Percentiles rank a stretch among this genome's conserved stretches.
Conservation (phyloP, 345 rosid species). For the Syzygium aromaticum region DNA sequence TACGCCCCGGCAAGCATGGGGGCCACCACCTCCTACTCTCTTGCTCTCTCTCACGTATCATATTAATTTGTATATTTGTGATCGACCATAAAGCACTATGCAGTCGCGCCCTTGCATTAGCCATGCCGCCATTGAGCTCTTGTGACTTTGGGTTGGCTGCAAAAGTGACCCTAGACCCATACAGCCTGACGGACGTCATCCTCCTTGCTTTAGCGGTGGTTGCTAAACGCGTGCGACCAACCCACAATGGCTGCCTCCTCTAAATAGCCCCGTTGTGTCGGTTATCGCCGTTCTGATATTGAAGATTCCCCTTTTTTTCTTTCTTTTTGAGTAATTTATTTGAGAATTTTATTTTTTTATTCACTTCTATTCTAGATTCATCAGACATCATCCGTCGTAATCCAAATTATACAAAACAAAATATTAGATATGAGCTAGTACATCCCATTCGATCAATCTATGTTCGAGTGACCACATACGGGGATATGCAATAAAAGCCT, state of each 20-base stretch:
- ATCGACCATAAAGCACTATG: accelerated
- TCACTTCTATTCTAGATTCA: neutral
- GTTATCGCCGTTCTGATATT: neutral
- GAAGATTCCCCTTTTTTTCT: no score
- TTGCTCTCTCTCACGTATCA: neutral
- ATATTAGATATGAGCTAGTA: neutral
- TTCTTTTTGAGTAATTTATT: neutral
- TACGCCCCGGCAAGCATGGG: no score
- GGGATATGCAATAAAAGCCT: neutral
- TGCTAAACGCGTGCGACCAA: no score
- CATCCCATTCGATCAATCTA: neutral
- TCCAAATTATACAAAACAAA: neutral
- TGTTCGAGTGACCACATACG: neutral
- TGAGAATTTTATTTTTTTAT: neutral
- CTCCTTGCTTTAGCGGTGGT: neutral
- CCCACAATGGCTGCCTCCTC: accelerated
- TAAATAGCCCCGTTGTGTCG: neutral
- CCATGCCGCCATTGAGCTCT: accelerated
- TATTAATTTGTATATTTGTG: neutral
- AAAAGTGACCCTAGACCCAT: neutral
- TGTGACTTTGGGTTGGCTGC: neutral
- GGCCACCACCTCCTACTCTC: neutral
- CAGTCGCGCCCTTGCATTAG: accelerated
- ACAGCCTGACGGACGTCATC: accelerated
- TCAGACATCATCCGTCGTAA: neutral